Conservation (phyloP, 2,329 filamentous ascomycete species). For the Bipolaris gigantea region DNA sequence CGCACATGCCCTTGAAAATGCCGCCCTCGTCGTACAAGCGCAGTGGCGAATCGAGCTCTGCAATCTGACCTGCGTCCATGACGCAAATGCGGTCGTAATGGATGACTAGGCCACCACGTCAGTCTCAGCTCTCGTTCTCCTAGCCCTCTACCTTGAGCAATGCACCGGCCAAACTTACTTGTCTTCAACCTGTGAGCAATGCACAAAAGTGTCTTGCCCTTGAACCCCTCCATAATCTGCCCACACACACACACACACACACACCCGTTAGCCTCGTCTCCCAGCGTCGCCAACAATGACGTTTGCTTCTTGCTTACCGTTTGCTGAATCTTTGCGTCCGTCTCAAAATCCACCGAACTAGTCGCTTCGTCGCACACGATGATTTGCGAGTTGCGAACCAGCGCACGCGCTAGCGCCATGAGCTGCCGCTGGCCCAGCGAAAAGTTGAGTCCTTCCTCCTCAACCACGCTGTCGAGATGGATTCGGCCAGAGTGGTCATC, state of each 20-base stretch:
- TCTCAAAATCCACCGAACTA: constrained; percentile 66
- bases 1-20: constrained; percentile 89
- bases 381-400: constrained; percentile 85
- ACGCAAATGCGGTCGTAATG: constrained; percentile 95
- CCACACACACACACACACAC: constrained; percentile 62
- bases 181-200: constrained; percentile 92
- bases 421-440: constrained; percentile 74
- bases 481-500: constrained; percentile 61
- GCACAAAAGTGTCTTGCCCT: constrained; percentile 83
- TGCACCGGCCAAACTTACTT: constrained; percentile 4
- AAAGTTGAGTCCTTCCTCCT: constrained; percentile 95
- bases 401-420: constrained; percentile 88
- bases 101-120: constrained; percentile 60
- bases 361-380: constrained; percentile 98
- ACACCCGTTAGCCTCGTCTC: constrained; percentile 57
- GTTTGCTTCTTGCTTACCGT: constrained; percentile 75
- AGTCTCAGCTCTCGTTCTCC: background rate
- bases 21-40: constrained; percentile 72
- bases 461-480: constrained; percentile 80
- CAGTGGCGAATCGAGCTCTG: constrained; percentile 79
- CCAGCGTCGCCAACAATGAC: background rate
- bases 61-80: constrained; percentile 87
- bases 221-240: constrained; percentile 83
- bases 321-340: constrained; percentile 89
- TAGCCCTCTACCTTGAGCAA: background rate